These are phyloP conservation scores for Solanum hybrid DNA, from an alignment of 305 asterid genomes.

Conservation along the genomic window DNA sequence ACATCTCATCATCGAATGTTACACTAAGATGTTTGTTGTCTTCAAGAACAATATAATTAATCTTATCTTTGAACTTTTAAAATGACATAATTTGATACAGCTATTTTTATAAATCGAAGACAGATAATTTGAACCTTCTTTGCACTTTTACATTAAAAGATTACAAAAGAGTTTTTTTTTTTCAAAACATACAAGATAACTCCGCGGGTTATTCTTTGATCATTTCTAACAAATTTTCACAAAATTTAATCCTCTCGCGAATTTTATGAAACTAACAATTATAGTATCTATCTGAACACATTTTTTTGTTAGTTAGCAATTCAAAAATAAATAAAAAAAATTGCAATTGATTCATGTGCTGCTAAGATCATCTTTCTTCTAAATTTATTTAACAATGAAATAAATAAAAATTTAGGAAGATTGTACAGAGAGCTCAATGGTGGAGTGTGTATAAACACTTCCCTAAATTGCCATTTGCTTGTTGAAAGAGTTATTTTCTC, in stretches of 20 bases:
- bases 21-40: neutral
- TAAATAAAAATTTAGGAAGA: neutral
- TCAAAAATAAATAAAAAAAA: neutral
- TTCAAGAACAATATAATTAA: neutral
- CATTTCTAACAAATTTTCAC: neutral
- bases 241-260: neutral
- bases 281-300: neutral
- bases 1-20: neutral
- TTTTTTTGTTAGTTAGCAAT: neutral
- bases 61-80: neutral
- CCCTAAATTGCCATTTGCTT: neutral
- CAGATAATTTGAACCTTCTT: neutral
- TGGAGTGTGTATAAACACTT: neutral
- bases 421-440: slow-evolving; percentile 4
- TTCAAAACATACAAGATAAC: neutral
- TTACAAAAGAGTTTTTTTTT: neutral
- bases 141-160: neutral
- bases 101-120: neutral
- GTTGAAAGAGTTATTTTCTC: neutral
- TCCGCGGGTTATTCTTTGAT: neutral
- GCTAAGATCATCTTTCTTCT: neutral
- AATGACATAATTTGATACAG: neutral
- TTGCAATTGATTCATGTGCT: neutral
- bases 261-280: neutral
- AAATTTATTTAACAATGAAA: neutral